Conservation (phyloP, 768 basidiomycete species). For the Mycena pura region DNA sequence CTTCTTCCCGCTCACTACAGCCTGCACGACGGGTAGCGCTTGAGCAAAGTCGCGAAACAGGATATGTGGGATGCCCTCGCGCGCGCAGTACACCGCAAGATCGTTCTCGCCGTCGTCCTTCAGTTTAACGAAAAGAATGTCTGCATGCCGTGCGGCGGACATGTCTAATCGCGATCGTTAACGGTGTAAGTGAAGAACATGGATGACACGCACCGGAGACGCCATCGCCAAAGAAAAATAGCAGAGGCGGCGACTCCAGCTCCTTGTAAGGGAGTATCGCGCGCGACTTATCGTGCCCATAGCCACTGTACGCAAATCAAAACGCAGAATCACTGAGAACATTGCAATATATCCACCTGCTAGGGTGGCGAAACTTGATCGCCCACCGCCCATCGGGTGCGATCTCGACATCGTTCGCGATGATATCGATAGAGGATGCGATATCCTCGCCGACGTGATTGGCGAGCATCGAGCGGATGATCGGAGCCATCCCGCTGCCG, state of each 20-base stretch:
- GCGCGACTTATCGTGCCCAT: conserved; percentile 95
- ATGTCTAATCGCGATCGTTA: conserved; percentile 59
- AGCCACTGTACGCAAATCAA: conserved; percentile 57
- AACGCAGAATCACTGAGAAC: background rate
- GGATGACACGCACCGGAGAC: conserved; percentile 75
- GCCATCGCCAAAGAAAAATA: conserved; percentile 98
- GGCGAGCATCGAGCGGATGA: conserved; percentile 90
- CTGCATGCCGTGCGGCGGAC: conserved; percentile 91
- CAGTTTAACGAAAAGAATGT: conserved; percentile 92
- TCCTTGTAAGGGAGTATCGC: conserved; percentile 91
- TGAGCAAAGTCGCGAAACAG: conserved; percentile 75
- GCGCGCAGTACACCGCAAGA: conserved; percentile 80
- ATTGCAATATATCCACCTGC: conserved; percentile 65
- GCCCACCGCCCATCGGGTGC: conserved; percentile 74
- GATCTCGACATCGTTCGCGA: conserved; percentile 87
- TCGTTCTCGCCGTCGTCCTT: conserved; percentile 85
- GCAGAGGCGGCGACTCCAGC: conserved; percentile 70
- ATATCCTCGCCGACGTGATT: conserved; percentile 78
- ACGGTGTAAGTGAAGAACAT: background rate
- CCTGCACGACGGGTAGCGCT: conserved; percentile 64
- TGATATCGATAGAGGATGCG: conserved; percentile 82
- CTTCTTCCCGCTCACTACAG: conserved; percentile 75
- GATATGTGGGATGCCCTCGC: conserved; percentile 80
- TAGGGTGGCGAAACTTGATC: conserved; percentile 88
- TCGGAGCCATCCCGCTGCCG: conserved; percentile 87